Evolutionary conservation across 345 rosid genomes (phyloP), one percentile per base, ranked within the genome.

Genomic region (Cardamine chenopodiifolia): DNA sequence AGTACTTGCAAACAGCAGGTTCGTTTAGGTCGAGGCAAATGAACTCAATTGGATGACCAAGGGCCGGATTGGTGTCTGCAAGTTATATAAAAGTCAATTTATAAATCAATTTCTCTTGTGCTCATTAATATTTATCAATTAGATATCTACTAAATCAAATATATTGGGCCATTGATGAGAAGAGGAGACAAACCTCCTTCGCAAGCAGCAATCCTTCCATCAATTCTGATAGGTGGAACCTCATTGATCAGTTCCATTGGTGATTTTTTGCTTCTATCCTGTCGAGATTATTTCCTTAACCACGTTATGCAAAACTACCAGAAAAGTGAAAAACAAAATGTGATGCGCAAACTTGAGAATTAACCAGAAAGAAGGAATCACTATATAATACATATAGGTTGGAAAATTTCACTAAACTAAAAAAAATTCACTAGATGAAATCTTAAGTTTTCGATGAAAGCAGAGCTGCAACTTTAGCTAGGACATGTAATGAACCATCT

Each of bases 211-310:
- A 92, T 90, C 80, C 97, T 87, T 81, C 93, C 99, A 79, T 85
- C 91, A 75, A 95, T 92, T 79, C 87, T 92, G 78, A 95, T 86
- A 8, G 99, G 99, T 20, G 99, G 97, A 76, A 95, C 96, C 83
- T 95, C 99, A 72, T 86, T 89, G 76, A 95, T 95, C 83, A 95
- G 80, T 75, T 95, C 99, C 99, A 95, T 92, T 39, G 99, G 99
- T 71, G 97, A 92, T 83, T 95, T 95, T 83, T 92, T 92, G 83
- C 82, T 85, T 57, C 86, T 70, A 72, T 92, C 99, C 99, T 90
- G 77, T 59, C 20, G 57, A 73, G 10, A 49, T n/a, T 70, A 4
- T 37, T 56, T 19, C 14, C 23, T 28, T 12, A 35, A 7, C 15
- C 12, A 1, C 4, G 17, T 71, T 48, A 71, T 3, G 15, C 10